phyloP scores from a whole-genome alignment of 768 basidiomycete genomes.

The Mycena indigotica region DNA sequence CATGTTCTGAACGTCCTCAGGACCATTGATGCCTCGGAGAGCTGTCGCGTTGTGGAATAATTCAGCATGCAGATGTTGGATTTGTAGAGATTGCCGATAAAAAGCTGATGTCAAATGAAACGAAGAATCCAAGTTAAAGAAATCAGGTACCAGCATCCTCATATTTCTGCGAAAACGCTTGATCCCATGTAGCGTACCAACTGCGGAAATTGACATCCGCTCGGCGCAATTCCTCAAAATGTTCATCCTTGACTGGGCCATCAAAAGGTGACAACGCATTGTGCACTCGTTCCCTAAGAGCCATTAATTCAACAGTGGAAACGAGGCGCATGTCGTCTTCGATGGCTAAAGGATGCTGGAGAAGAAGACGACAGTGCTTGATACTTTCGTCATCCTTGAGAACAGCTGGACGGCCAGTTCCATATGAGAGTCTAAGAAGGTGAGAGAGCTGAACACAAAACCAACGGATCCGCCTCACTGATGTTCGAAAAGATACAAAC shows the following conservation, averaged over 20 bases:
- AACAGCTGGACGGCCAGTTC: conserved; percentile 91
- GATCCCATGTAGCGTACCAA: conserved; percentile 85
- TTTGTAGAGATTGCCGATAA: conserved; percentile 86
- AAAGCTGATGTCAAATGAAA: conserved; percentile 59
- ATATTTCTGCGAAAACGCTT: conserved; percentile 78
- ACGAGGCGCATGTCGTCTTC: conserved; percentile 95
- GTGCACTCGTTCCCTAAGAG: conserved; percentile 82
- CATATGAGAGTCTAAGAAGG: conserved; percentile 90
- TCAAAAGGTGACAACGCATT: conserved; percentile 82
- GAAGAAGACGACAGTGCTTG: conserved; percentile 71
- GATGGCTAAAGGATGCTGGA: conserved; percentile 86
- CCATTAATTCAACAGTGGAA: conserved; percentile 92
- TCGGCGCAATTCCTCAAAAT: conserved; percentile 68
- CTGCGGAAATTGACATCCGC: conserved; percentile 77
- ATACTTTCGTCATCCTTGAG: conserved; percentile 93
- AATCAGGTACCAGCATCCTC: conserved; percentile 74
- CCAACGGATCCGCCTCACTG: conserved; percentile 55
- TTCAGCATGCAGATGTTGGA: conserved; percentile 86
- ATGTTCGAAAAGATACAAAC: conserved; percentile 90
- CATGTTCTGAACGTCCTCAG: conserved; percentile 86
- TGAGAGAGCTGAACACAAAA: not conserved
- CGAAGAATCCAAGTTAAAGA: not conserved
- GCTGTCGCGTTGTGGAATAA: conserved; percentile 85
- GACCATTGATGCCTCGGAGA: conserved; percentile 78
- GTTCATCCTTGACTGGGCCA: conserved; percentile 68